Base-by-base conservation (phyloP, 192 early-diverging fungal species). In the Coemansia javaensis region DNA sequence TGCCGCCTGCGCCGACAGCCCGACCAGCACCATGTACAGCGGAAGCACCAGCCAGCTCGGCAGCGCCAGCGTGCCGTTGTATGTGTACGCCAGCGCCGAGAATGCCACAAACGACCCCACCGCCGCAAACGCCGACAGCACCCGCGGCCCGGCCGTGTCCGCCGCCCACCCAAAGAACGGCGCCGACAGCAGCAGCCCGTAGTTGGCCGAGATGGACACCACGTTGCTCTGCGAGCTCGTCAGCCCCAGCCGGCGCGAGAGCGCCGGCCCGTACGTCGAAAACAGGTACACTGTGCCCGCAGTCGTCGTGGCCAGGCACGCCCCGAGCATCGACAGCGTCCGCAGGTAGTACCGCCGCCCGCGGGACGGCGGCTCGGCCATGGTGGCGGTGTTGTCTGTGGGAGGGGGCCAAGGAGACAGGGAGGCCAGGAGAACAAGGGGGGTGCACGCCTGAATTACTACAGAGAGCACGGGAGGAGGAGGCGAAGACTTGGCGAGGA, bases 241-340 rank as follows among this genome's bases (percentile, higher is more conserved):
- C 43, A 83, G 75, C 28, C 64, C 55, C 8, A 84, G 68, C 11
- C 58, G 73, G 18, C 53, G 49, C 10, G 70, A 55, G 14, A 82
- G 50, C 22, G 66, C 57, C n/a, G 75, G 74, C 7, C 81, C 77
- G 47, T 86, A 88, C 0, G 77, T 76, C 2, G 79, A 77, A 47
- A 82, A 88, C 23, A 85, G 53, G 33, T 88, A 88, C 32, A 85
- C 71, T 0, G 84, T 86, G 28, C 84, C 86, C 0, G 78, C 73
- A 0, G 72, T 64, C 21, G 64, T 56, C 7, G 70, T 72, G 8
- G 76, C 77, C 36, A 77, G 37, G 24, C 77, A 70, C 3, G 71
- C 75, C 0, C 63, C 68, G 9, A 77, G 49, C 61, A 66, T 77
- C 38, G 80, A 58, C 39, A 71, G 47, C 8, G 62, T 50, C 34